phyloP scores from a whole-genome alignment of 2,329 filamentous ascomycete genomes.

The Cytospora mali region DNA sequence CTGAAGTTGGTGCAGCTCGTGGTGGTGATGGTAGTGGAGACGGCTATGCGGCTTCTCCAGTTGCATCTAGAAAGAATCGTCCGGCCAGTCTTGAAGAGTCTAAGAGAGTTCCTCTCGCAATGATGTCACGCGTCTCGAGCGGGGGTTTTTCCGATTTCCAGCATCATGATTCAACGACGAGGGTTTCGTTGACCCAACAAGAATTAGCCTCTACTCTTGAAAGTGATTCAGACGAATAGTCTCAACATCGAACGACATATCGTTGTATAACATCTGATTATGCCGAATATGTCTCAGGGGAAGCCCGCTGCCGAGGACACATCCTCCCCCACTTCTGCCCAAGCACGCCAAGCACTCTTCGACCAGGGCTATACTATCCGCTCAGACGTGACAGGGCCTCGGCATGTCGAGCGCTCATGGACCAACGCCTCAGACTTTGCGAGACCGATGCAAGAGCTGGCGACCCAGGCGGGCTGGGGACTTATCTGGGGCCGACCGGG shows the following conservation, averaged over 20 bases:
- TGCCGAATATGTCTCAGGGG: constrained; percentile 5
- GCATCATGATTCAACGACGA: not conserved
- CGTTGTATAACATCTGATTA: no score
- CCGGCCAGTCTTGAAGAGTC: constrained; percentile 1
- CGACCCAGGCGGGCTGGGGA: constrained; percentile 65
- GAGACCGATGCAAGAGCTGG: constrained; percentile 60
- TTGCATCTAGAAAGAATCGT: not conserved
- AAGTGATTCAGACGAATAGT: no score
- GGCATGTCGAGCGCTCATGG: constrained; percentile 60
- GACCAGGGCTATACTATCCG: constrained; percentile 62
- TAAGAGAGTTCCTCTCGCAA: constrained; percentile 7
- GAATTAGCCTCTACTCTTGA: no score
- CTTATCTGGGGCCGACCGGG: constrained; percentile 64
- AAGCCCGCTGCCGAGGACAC: not conserved
- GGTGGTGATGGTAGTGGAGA: not conserved
- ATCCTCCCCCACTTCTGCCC: not conserved
- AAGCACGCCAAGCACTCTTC: constrained; percentile 53
- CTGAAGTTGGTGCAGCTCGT: not conserved
- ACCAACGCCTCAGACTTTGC: constrained; percentile 58
- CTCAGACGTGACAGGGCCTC: constrained; percentile 58
- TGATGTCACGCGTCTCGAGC: constrained; percentile 13
- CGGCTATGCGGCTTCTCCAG: constrained; percentile 7
- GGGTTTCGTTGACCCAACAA: not conserved
- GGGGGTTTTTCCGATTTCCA: not conserved
- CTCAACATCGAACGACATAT: no score